Evolutionary conservation across 1,284 basidiomycete genomes (phyloP).

Genomic region (Malassezia nana): DNA sequence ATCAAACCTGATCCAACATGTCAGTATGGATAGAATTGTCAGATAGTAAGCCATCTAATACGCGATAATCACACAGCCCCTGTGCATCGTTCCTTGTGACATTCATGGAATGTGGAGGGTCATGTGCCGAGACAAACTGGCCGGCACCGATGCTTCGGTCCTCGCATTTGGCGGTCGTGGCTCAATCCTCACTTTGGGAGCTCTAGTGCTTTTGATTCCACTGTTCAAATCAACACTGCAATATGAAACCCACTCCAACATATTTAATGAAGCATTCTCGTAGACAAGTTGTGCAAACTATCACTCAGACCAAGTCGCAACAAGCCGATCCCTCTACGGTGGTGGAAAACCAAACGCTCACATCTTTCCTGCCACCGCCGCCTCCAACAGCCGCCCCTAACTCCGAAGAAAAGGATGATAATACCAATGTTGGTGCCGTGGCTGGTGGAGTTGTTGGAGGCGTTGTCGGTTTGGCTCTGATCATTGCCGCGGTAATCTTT

Average conservation of each 20-base stretch:
- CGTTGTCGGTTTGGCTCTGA: conserved; percentile 9
- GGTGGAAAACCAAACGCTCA: not conserved
- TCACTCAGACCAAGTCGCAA: not conserved
- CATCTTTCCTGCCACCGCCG: not conserved
- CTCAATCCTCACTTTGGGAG: not conserved
- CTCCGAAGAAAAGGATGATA: not conserved
- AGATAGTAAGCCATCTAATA: not conserved
- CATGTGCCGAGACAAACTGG: not conserved
- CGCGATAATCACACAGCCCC: not conserved
- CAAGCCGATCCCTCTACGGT: not conserved
- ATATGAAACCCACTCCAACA: not conserved
- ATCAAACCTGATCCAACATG: not conserved
- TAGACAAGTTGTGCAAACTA: not conserved
- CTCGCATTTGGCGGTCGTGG: not conserved
- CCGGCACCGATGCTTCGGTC: not conserved
- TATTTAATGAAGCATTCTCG: not conserved
- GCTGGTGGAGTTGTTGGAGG: conserved; percentile 18
- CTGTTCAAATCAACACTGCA: not conserved
- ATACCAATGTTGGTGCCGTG: conserved; percentile 5
- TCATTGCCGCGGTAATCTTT: not conserved
- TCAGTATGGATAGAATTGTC: not conserved
- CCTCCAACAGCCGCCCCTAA: not conserved
- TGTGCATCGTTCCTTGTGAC: not conserved
- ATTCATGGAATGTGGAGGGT: conserved; percentile 1
- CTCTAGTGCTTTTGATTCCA: not conserved